Evolutionary conservation across 2,329 filamentous ascomycete species (phyloP).

Genomic region (Talaromyces sp.): DNA sequence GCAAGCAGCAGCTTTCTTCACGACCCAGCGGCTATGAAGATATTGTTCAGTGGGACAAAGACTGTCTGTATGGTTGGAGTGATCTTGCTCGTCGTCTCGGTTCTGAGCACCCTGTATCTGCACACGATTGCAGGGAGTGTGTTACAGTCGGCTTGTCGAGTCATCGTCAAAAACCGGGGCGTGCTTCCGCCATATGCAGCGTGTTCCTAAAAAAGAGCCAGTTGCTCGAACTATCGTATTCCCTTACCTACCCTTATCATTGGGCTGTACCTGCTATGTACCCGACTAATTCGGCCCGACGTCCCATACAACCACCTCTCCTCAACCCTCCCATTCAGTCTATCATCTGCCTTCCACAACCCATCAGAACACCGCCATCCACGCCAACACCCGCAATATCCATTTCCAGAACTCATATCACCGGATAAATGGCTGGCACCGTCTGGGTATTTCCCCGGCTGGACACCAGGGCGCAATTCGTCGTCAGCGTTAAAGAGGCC

Average conservation of each 20-base stretch:
- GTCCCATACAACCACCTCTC: constrained; percentile 41
- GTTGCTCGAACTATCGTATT: constrained; percentile 4
- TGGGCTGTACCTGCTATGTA: constrained; percentile 30
- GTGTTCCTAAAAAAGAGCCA: no score
- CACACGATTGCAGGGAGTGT: constrained; percentile 24
- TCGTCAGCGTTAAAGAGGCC: constrained; percentile 27
- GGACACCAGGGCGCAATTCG: constrained; percentile 19
- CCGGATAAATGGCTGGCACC: neutral
- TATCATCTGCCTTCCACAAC: constrained; percentile 33
- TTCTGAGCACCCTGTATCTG: constrained; percentile 31
- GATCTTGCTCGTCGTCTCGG: constrained; percentile 30
- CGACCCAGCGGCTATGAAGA: constrained; percentile 39
- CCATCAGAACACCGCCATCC: constrained; percentile 27
- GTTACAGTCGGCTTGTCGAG: neutral
- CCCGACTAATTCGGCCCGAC: constrained; percentile 31
- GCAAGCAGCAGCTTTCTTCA: constrained; percentile 36
- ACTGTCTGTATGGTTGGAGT: constrained; percentile 30
- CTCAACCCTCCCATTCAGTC: constrained; percentile 35
- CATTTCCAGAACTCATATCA: constrained; percentile 24
- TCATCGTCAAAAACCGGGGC: neutral
- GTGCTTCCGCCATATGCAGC: neutral
- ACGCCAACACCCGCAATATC: constrained; percentile 29
- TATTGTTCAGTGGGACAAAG: constrained; percentile 37
- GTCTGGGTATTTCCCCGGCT: constrained; percentile 3
- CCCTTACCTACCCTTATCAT: constrained; percentile 26